Base-by-base conservation (phyloP, 2,329 filamentous ascomycete species). In the Chrysoporthe puriensis region DNA sequence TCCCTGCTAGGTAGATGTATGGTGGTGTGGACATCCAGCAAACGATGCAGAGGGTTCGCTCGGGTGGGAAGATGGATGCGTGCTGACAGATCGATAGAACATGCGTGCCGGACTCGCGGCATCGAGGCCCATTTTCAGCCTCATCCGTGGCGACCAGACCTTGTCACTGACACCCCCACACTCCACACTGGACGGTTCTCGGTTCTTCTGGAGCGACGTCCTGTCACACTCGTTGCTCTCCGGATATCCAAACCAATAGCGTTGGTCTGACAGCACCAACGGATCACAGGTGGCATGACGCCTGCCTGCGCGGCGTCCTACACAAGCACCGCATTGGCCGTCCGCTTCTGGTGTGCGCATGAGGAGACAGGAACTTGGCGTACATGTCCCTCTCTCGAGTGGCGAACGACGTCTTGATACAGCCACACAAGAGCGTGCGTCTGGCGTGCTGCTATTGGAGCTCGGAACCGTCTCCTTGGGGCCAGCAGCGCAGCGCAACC, bases 361-460 rank as follows among this genome's bases (percentile, higher is more conserved):
- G 42, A 13, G 36, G 13, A 32, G 18, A 13, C 36, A 60, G 44
- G 46, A 44, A 48, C 40, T 62, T 54, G 42, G 62, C 42, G 36
- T 65, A 13, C 57, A 64, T 54, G 63, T 46, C 54, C 57, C 43
- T 34, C 50, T 44, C 18, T 43, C 13, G 32, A 48, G 46, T 58
- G 63, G 50, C 52, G 43, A 42, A 66, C 46, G 58, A 63, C 40
- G 32, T 57, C 52, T 62, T 63, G 40, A 43, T 14, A 44, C 58
- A 52, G 54, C 66, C 66, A 68, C 66, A 52, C 54, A 52, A 63
- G 66, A 43, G 66, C 58, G 62, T 42, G 57, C 16, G 42, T 61
- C n/a, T 16, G 21, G 26, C n/a, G 9, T 58, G 36, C 59, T 68
- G 59, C 59, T 32, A 66, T 68, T 68, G 66, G 63, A 59, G 59